Conservation (phyloP, 1,284 basidiomycete species). For the Leccinum pachyderme region DNA sequence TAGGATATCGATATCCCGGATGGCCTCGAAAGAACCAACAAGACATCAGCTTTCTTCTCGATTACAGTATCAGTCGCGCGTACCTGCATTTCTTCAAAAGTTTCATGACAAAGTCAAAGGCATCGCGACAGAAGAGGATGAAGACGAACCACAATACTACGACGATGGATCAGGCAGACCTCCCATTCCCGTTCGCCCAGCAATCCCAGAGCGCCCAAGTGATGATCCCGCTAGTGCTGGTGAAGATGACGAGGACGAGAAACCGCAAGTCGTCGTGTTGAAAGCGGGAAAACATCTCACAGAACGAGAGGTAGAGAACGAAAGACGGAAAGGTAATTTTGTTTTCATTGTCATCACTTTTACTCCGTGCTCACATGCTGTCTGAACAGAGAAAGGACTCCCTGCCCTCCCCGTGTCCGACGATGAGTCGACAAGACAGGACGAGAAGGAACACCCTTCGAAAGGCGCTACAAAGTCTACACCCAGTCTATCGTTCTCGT, state of each 20-base stretch:
- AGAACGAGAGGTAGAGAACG: conserved; percentile 72
- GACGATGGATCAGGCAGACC: conserved; percentile 64
- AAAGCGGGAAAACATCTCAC: conserved; percentile 82
- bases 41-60: conserved; percentile 63
- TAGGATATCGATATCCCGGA: too few species aligned
- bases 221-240: conserved; percentile 72
- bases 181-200: conserved; percentile 70
- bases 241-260: conserved; percentile 78
- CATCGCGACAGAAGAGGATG: conserved; percentile 40
- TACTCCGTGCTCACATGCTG: conserved; percentile 2
- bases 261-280: conserved; percentile 82
- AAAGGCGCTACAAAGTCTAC: conserved; percentile 17
- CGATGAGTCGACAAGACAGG: conserved; percentile 13
- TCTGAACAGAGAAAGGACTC: conserved; percentile 49
- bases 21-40: conserved; percentile 66
- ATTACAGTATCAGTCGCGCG: conserved; percentile 51
- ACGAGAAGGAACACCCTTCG: conserved; percentile 7
- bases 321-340: conserved; percentile 66
- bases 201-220: conserved; percentile 68
- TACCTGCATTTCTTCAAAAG: conserved; percentile 59
- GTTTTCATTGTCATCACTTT: not conserved
- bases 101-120: conserved; percentile 60
- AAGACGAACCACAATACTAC: conserved; percentile 38
- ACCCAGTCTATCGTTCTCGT: conserved; percentile 44
- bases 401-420: conserved; percentile 37